Evolutionary conservation across 2,329 filamentous ascomycete species (phyloP).

Genomic region (Rosellinia necatrix): DNA sequence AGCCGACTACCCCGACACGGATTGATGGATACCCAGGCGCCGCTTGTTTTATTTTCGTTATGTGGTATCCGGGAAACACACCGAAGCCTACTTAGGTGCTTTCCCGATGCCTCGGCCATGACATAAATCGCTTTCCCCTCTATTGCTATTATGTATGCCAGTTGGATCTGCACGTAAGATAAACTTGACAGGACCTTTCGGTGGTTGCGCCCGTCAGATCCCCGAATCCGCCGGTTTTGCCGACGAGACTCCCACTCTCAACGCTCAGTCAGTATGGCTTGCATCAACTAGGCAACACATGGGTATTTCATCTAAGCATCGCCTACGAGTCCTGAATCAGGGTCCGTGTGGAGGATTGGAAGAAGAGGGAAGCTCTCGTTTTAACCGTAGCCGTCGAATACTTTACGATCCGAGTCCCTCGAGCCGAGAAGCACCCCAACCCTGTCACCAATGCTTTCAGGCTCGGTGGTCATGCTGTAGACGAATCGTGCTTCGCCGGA

Average conservation of each 20-base stretch:
- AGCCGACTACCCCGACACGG: neutral
- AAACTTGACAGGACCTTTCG: conserved; percentile 4
- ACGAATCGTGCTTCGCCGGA: conserved; percentile 23
- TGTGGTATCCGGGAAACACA: conserved; percentile 7
- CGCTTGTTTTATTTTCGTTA: conserved; percentile 15
- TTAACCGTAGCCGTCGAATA: neutral
- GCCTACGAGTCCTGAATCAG: neutral
- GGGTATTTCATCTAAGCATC: neutral
- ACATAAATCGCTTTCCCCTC: conserved; percentile 22
- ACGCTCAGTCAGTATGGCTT: no score
- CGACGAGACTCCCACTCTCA: conserved; percentile 2
- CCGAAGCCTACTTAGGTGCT: no score
- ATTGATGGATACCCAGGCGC: no score
- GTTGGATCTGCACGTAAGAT: conserved; percentile 22
- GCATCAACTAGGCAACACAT: no score
- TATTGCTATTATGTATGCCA: conserved; percentile 10
- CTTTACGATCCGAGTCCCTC: neutral
- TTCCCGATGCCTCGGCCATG: conserved; percentile 18
- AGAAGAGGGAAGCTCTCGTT: neutral
- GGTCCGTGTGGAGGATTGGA: neutral
- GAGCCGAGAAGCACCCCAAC: conserved; percentile 1
- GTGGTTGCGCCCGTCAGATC: conserved; percentile 4
- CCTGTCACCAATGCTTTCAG: conserved; percentile 2
- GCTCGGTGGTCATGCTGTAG: conserved; percentile 14
- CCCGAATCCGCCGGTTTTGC: neutral